These are phyloP conservation scores for Leccinum sublutescens DNA, from an alignment of 768 basidiomycete genomes.

Conservation along the genomic window DNA sequence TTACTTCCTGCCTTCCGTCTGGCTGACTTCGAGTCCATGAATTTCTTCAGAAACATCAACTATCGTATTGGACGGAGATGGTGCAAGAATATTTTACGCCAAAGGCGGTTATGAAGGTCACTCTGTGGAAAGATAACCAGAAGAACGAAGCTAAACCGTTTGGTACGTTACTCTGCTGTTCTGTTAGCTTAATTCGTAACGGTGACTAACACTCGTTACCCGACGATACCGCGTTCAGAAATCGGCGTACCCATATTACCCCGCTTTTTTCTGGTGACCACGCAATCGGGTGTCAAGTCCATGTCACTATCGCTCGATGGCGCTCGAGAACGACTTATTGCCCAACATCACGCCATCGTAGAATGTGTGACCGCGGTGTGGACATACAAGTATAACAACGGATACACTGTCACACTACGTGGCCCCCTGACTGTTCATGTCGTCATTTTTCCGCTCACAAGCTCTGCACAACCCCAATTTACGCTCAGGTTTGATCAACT, in stretches of 20 bases:
- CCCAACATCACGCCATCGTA: slow-evolving; percentile 48
- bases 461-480: slow-evolving; percentile 22
- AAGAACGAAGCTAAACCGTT: slow-evolving; percentile 80
- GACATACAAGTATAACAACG: slow-evolving; percentile 80
- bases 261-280: slow-evolving; percentile 82
- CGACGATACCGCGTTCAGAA: slow-evolving; percentile 44
- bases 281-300: slow-evolving; percentile 80
- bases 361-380: slow-evolving; percentile 75
- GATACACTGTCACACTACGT: slow-evolving; percentile 73
- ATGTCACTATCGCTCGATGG: slow-evolving; percentile 81
- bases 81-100: slow-evolving; percentile 71
- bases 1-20: not conserved
- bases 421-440: slow-evolving; percentile 74
- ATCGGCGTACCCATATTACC: slow-evolving; percentile 78
- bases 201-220: slow-evolving; percentile 5
- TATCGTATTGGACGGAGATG: slow-evolving; percentile 65
- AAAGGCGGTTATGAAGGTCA: slow-evolving; percentile 72
- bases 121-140: slow-evolving; percentile 85
- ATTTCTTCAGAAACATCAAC: slow-evolving; percentile 51
- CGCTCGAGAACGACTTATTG: slow-evolving; percentile 64
- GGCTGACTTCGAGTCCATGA: slow-evolving; percentile 5
- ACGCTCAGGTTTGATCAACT: slow-evolving; percentile 69
- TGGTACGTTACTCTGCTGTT: slow-evolving; percentile 46
- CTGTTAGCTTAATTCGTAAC: slow-evolving; percentile 3
- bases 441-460: slow-evolving; percentile 30